Base-by-base conservation (phyloP, 2,329 filamentous ascomycete species). In the Myotisia sp. region DNA sequence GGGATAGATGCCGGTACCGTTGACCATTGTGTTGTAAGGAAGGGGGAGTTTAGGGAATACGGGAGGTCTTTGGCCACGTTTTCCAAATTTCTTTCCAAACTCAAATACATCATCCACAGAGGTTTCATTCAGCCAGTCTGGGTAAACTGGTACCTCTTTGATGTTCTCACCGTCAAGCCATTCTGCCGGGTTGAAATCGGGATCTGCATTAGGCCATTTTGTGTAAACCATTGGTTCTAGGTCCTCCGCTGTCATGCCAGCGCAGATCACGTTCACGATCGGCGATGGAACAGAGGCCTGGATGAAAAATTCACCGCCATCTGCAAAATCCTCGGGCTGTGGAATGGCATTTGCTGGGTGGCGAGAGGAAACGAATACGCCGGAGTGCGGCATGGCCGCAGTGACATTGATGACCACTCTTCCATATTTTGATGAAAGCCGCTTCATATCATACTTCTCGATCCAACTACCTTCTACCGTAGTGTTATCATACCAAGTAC, bases 331-430 rank as follows among this genome's bases (percentile, higher is more conserved):
- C 5, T 65, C 62, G 0, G 82, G 81, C 45, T 87, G 81, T 6
- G 81, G 54, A 19, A 90, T 81, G 0, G 58, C 52, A 46, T 87
- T 87, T 6, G 56, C 51, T 0, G 63, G 55, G 43, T 77, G 62
- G 6, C 62, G 68, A 0, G 77, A 74, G 1, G 81, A 80, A 8
- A 62, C 55, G 21, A 79, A 73, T 0, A 90, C 65, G 0, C 76
- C 73, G 0, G 74, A 64, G 45, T 90, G 82, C 0, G 82, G 82
- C 68, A 86, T 77, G 0, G 79, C 79, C 43, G 86, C 64, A 0
- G 77, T 80, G 17, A 84, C 71, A 42, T 86, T 85, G 50, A 85
- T 81, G 46, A 87, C 60, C 23, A 79, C 64, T 17, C 79, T 64
- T 0, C 60, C 56, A 34, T 70, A 52, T 7, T 62, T 49, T 3